phyloP scores from a whole-genome alignment of 176 grass and related monocot species.

The Saccharum officinarum region DNA sequence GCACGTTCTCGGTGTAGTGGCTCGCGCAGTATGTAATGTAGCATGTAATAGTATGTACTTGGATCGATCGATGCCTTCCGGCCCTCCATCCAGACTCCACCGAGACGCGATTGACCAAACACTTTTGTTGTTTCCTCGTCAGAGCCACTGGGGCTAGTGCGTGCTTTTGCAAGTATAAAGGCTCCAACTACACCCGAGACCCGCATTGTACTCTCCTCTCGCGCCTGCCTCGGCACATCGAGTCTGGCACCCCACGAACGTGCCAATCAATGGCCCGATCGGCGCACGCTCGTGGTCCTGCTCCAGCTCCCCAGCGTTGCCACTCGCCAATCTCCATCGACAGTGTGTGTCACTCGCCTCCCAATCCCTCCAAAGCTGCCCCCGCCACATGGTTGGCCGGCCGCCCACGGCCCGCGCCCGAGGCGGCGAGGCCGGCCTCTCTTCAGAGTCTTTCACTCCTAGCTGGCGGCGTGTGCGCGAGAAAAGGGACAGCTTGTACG shows the following conservation, averaged over 20 bases:
- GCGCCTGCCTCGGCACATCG: slow-evolving; percentile 15
- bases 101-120: not conserved
- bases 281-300: slow-evolving; percentile 39
- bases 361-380: not conserved
- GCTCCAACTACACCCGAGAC: not conserved
- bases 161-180: not conserved
- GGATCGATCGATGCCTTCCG: not conserved
- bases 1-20: slow-evolving; percentile 12
- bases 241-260: slow-evolving; percentile 28
- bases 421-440: too few species aligned
- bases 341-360: not conserved
- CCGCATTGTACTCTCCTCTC: slow-evolving; percentile 11
- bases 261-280: slow-evolving; percentile 28
- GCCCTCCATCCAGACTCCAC: not conserved
- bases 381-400: slow-evolving; percentile 33
- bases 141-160: not conserved
- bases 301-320: not conserved
- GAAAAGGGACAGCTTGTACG: slow-evolving; percentile 29
- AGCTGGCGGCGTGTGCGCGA: not conserved
- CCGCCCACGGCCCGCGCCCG: not conserved
- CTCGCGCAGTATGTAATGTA: not conserved
- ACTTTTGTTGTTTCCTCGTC: not conserved
- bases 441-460: too few species aligned
- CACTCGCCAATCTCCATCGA: not conserved
- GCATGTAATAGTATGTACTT: not conserved